Base-by-base conservation (phyloP, 805 yeast genomes). In the Candida ulmi region DNA sequence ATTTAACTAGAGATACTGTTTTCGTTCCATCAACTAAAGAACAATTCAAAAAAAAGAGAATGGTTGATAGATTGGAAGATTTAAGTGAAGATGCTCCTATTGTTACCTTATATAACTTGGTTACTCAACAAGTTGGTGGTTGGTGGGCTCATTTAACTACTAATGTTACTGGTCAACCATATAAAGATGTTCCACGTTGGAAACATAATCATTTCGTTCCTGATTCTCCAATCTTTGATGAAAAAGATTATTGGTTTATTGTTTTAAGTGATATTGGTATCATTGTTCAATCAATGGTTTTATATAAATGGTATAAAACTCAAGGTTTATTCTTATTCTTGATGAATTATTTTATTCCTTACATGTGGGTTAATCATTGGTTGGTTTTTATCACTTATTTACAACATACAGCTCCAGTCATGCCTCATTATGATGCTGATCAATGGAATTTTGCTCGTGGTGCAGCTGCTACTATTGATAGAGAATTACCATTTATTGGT, bases 401-500 rank as follows among this genome's bases (percentile, higher is more conserved):
- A 50, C 83, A 77, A 61, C 83, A 77, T 59, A 71, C 82, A 17
- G 80, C 76, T 55, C 72, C 78, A 36, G 57, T 69, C 2, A 64
- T 76, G 69, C 80, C 83, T 28, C 83, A 77, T 55, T 77, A 77
- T 58, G 72, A 68, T 35, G 71, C 68, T 38, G 52, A 57, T 16
- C 71, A 74, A 60, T 77, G 83, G 83, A 76, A 70, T 42, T 77
- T 77, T 49, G 82, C 82, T 41, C 66, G 78, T 52, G 83, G 83
- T 57, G 81, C 83, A 8, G 82, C 82, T 45, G 75, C 81, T 32
- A 77, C 83, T 26, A 74, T 77, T 46, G 83, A 77, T 57, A 67
- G 83, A 60, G 68, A 77, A 46, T 76, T 69, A 54, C 82, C 82
- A 8, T 74, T 77, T 44, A 57, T 77, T 39, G 83, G 82, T 40